Conservation (phyloP, 2,329 filamentous ascomycete species). For the Exophiala bonariae region DNA sequence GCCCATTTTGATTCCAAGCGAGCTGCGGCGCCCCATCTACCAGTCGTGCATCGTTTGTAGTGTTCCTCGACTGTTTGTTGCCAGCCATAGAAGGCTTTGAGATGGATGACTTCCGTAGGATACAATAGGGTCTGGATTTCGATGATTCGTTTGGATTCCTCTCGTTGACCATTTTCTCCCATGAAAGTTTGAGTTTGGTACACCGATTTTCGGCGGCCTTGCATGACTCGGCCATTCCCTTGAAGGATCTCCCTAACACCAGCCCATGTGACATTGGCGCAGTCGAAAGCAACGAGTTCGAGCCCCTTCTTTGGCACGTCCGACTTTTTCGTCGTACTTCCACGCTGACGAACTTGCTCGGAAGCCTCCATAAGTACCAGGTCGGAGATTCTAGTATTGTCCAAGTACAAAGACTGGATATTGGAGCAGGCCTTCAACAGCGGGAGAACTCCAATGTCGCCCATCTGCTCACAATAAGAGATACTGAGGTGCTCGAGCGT, state of each 20-base stretch:
- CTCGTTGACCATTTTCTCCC: constrained; percentile 15
- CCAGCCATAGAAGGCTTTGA: constrained; percentile 95
- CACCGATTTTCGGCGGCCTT: constrained; percentile 26
- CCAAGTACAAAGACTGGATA: constrained; percentile 75
- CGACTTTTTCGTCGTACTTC: constrained; percentile 44
- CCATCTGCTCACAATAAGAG: constrained; percentile 83
- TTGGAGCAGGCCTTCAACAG: constrained; percentile 72
- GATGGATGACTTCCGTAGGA: constrained; percentile 74
- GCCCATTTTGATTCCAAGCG: constrained; percentile 90
- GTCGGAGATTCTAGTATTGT: constrained; percentile 90
- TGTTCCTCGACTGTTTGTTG: constrained; percentile 95
- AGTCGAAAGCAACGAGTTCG: constrained; percentile 83
- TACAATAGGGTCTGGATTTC: constrained; percentile 50
- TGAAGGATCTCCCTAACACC: constrained; percentile 84
- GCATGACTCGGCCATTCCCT: constrained; percentile 72
- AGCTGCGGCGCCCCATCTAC: constrained; percentile 71
- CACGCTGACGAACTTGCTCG: constrained; percentile 70
- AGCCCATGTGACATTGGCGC: constrained; percentile 87
- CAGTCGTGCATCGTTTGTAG: constrained; percentile 77
- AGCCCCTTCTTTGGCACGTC: constrained; percentile 62
- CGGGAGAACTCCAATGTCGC: constrained; percentile 80
- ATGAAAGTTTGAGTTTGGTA: constrained; percentile 14
- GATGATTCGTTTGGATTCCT: constrained; percentile 20
- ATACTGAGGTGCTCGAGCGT: constrained; percentile 78
- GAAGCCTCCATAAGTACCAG: constrained; percentile 83